These are phyloP conservation scores for Kwoniella botswanensis DNA, from an alignment of 768 basidiomycete genomes.

Conservation along the genomic window DNA sequence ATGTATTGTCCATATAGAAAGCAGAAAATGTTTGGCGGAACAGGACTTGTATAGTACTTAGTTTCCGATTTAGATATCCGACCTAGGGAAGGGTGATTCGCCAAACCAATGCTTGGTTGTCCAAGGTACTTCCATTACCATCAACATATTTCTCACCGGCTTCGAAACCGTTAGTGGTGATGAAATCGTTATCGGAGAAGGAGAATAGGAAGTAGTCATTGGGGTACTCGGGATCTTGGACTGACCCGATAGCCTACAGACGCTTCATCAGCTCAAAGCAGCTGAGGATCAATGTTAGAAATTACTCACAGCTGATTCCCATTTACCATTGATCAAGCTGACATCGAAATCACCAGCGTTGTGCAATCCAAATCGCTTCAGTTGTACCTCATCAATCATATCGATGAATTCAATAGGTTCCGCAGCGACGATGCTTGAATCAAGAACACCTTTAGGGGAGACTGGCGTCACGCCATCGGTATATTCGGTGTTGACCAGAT, in stretches of 20 bases:
- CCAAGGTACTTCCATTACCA: slow-evolving; percentile 62
- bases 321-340: slow-evolving; percentile 69
- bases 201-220: slow-evolving; percentile 74
- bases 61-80: no score
- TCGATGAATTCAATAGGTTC: slow-evolving; percentile 67
- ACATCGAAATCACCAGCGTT: slow-evolving; percentile 58
- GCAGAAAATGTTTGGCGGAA: background rate
- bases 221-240: slow-evolving; percentile 63
- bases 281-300: background rate
- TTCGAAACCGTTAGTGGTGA: slow-evolving; percentile 65
- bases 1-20: background rate
- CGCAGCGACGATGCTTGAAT: slow-evolving; percentile 63
- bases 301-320: slow-evolving; percentile 65
- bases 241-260: slow-evolving; percentile 63
- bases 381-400: slow-evolving; percentile 64
- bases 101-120: slow-evolving; percentile 70
- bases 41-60: no score
- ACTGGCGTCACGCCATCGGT: slow-evolving; percentile 66
- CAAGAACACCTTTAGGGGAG: slow-evolving; percentile 63
- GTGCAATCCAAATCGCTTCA: slow-evolving; percentile 69
- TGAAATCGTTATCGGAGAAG: slow-evolving; percentile 71
- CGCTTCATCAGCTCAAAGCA: no score
- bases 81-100: slow-evolving; percentile 65
- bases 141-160: slow-evolving; percentile 65
- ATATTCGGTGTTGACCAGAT: slow-evolving; percentile 67